phyloP scores from a whole-genome alignment of 495 filamentous ascomycete species.

The Hypoxylon perforatum region DNA sequence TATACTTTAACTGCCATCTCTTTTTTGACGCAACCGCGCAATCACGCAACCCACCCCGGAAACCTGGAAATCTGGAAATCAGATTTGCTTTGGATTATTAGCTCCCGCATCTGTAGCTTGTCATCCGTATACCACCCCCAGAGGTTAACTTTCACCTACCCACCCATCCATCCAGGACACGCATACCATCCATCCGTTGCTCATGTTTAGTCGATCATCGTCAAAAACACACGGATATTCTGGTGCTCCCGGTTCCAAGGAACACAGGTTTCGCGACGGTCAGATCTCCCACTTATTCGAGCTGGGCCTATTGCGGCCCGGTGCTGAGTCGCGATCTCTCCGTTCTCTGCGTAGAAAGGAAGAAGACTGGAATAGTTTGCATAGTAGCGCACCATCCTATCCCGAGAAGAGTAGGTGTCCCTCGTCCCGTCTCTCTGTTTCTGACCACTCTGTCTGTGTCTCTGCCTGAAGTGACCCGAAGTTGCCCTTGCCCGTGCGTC shows the following conservation, averaged over 20 bases:
- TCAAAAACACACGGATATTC: constrained; percentile 47
- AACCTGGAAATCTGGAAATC: no score
- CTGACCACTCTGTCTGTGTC: neutral
- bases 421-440: constrained; percentile 4
- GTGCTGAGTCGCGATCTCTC: constrained; percentile 48
- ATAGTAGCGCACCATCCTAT: constrained; percentile 47
- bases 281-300: constrained; percentile 54
- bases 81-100: constrained; percentile 16
- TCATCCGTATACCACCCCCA: neutral
- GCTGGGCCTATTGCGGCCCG: constrained; percentile 48
- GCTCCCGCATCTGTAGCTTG: constrained; percentile 8
- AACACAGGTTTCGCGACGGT: constrained; percentile 48
- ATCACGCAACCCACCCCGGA: constrained; percentile 12
- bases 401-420: constrained; percentile 58
- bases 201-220: constrained; percentile 64
- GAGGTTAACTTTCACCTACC: neutral
- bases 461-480: no score
- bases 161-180: constrained; percentile 19
- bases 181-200: constrained; percentile 33
- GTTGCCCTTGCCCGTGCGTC: no score
- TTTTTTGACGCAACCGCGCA: constrained; percentile 22
- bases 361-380: constrained; percentile 39
- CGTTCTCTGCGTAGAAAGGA: constrained; percentile 55
- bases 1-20: constrained; percentile 7
- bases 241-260: constrained; percentile 44